Evolutionary conservation across 2,329 filamentous ascomycete genomes (phyloP).

Genomic region (Coniochaeta sp.): DNA sequence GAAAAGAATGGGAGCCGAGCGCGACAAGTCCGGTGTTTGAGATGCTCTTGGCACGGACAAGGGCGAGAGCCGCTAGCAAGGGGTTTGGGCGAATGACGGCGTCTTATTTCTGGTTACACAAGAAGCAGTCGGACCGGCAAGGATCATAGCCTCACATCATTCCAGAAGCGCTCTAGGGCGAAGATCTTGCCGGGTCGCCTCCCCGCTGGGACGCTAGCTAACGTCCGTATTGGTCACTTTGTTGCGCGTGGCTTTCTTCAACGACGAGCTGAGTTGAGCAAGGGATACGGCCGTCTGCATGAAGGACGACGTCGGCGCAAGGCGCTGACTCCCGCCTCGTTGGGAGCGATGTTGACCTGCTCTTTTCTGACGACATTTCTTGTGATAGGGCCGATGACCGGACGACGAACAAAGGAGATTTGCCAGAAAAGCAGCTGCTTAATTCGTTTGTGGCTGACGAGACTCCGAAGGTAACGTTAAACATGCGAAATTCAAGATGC

Average conservation of each 20-base stretch:
- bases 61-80: not conserved
- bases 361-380: not conserved
- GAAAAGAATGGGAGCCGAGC: no score
- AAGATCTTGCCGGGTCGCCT: not conserved
- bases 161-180: slow-evolving; percentile 1
- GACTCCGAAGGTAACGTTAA: not conserved
- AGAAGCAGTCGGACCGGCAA: not conserved
- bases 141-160: not conserved
- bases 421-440: not conserved
- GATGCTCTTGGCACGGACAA: not conserved
- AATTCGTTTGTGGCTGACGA: not conserved
- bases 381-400: not conserved
- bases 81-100: not conserved
- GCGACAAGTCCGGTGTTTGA: not conserved
- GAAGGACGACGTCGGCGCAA: not conserved
- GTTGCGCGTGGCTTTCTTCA: not conserved
- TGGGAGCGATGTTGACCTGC: not conserved
- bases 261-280: not conserved
- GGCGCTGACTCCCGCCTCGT: not conserved
- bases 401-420: not conserved
- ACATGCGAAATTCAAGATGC: not conserved
- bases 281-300: not conserved
- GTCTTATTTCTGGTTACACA: not conserved
- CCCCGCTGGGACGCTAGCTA: not conserved
- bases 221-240: not conserved